Evolutionary conservation across 345 rosid genomes (phyloP), one percentile per base, ranked within the genome.

Genomic region (Psidium guajava): DNA sequence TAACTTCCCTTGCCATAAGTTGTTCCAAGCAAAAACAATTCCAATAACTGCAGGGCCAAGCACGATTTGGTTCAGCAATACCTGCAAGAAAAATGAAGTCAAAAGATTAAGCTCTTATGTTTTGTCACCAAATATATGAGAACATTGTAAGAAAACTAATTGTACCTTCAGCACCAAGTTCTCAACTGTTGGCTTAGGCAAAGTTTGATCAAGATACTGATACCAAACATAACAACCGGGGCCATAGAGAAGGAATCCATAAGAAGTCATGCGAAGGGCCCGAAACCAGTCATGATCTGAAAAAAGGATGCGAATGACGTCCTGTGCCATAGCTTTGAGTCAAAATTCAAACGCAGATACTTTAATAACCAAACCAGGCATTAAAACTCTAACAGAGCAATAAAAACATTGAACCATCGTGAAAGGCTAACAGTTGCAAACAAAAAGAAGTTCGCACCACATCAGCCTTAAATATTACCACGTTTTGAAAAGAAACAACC

Each of bases 181-280:
- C 64, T 88, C 57, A 1, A 91, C 92, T 9, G 95, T 91, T 88
- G 90, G 95, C 86, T 90, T 88, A n/a, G 99, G 98, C 89, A 97
- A 89, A 90, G 87, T 87, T 86, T 69, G 89, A 84, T 97, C 99
- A 86, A 95, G 99, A 86, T 44, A 91, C 73, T 88, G 95, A 85
- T 97, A 95, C 98, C 99, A 95, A 2, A 92, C 94, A 90, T 91
- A 93, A 64, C 98, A 95, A 90, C 98, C 98, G 61, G 99, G 99
- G 1, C 98, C 99, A 83, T 95, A 97, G 24, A 95, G 84, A 44
- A 97, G 91, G 90, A 95, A 95, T 54, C 99, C 99, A 85, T 97
- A 97, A 59, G 98, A 93, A 87, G 94, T 86, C 98, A 97, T 97
- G 88, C 98, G 89, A 87, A 95, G 86, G 57, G 99, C 94, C 84